These are phyloP conservation scores for Solanum etuberosum DNA, from an alignment of 257 asterid genomes.

Conservation along the genomic window DNA sequence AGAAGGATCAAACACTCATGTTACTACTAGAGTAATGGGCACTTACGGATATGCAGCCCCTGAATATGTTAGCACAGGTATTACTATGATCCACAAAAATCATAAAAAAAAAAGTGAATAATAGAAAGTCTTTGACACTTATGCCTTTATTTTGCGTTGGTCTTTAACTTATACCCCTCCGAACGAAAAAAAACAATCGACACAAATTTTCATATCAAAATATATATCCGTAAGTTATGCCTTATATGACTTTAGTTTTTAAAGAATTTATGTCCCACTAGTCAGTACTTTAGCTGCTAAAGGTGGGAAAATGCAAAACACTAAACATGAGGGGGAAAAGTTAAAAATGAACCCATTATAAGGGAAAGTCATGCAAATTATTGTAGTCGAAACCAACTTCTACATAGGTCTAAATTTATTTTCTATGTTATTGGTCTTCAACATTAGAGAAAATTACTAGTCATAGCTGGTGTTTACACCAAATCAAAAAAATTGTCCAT, in stretches of 20 bases:
- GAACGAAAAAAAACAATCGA: too few species aligned
- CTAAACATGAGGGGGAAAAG: neutral
- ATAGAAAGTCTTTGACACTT: neutral
- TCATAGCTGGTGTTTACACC: neutral
- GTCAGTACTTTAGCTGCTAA: neutral
- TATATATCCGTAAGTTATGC: neutral
- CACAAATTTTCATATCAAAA: neutral
- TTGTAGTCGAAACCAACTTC: neutral
- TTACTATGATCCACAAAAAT: neutral
- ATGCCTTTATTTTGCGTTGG: neutral
- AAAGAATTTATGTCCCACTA: neutral
- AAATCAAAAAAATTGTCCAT: neutral
- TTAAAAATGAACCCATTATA: too few species aligned
- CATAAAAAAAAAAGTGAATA: neutral
- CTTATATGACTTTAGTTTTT: too few species aligned
- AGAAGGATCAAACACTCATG: conserved; percentile 89
- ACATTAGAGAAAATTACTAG: neutral
- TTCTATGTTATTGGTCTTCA: neutral
- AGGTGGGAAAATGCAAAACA: neutral
- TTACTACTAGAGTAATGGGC: conserved; percentile 90
- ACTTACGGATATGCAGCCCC: conserved; percentile 97
- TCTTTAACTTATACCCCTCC: neutral
- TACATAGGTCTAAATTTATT: neutral
- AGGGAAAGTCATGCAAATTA: neutral
- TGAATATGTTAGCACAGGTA: conserved; percentile 87